phyloP scores from a whole-genome alignment of 2,329 filamentous ascomycete genomes.

The Madurella fahalii region DNA sequence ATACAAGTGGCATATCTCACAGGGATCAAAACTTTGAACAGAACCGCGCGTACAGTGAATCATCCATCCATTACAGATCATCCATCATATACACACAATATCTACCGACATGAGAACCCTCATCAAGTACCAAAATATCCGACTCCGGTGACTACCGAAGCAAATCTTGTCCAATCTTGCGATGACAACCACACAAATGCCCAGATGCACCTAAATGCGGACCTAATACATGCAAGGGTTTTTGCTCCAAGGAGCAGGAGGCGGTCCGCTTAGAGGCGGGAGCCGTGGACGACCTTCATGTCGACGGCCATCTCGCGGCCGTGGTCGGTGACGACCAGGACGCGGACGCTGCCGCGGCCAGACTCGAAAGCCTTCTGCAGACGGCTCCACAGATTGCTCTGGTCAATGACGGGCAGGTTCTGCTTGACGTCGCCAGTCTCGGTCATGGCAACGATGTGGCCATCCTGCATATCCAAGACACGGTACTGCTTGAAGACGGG shows the following conservation, averaged over 20 bases:
- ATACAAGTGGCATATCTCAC: too few relatives aligned
- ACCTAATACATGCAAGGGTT: constrained; percentile 4
- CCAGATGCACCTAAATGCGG: constrained; percentile 10
- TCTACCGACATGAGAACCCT: constrained; percentile 15
- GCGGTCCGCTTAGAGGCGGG: constrained; percentile 51
- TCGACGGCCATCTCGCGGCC: constrained; percentile 95
- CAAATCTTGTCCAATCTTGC: constrained; percentile 23
- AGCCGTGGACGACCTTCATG: constrained; percentile 95
- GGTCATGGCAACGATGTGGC: constrained; percentile 87
- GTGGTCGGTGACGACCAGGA: constrained; percentile 90
- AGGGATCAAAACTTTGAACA: not conserved
- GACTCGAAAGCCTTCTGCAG: constrained; percentile 81
- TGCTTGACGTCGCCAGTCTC: constrained; percentile 99
- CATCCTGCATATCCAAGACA: constrained; percentile 93
- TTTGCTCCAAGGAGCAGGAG: not conserved
- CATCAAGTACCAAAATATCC: constrained; percentile 4
- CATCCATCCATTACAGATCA: constrained; percentile 26
- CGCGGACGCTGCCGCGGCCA: constrained; percentile 88
- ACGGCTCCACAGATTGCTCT: constrained; percentile 81
- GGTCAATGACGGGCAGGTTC: constrained; percentile 85
- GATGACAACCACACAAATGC: constrained; percentile 17
- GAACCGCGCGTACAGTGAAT: constrained; percentile 4
- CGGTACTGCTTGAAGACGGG: constrained; percentile 99
- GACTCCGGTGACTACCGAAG: constrained; percentile 10
- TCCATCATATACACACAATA: constrained; percentile 27